A percentile compares a stretch with the other conserved stretches of the same genome.
Evolutionary conservation across 495 filamentous ascomycete genomes (phyloP).

Genomic region (Thermochaetoides thermophila): DNA sequence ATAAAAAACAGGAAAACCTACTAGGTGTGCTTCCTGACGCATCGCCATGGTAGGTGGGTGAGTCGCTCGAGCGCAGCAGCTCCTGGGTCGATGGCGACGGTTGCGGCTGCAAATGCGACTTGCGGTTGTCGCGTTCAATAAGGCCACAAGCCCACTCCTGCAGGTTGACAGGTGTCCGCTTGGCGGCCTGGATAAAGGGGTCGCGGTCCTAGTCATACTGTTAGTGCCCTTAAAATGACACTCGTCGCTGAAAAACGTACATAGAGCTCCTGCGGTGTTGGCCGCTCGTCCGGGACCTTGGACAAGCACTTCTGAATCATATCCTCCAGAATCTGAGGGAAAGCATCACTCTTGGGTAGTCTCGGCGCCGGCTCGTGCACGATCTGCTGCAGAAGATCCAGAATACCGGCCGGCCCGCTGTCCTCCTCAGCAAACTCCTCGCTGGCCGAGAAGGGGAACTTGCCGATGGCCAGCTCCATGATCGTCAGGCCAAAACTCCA

Average conservation of each 20-base stretch:
- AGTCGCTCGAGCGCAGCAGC: slow-evolving; percentile 39
- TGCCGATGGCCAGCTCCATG: slow-evolving; percentile 92
- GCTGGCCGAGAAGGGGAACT: slow-evolving; percentile 80
- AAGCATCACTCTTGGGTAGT: slow-evolving; percentile 91
- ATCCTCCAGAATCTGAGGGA: slow-evolving; percentile 84
- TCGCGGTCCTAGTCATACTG: slow-evolving; percentile 88
- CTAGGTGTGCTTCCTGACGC: no score
- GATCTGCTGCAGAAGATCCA: slow-evolving; percentile 93
- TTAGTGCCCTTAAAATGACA: no score
- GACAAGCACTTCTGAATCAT: slow-evolving; percentile 92
- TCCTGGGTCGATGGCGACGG: slow-evolving; percentile 43
- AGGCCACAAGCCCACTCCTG: slow-evolving; percentile 79
- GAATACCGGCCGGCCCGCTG: slow-evolving; percentile 75
- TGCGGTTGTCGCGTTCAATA: slow-evolving; percentile 83
- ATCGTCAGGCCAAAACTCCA: slow-evolving; percentile 95
- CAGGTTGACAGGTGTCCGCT: slow-evolving; percentile 82
- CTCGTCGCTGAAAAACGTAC: slow-evolving; percentile 15
- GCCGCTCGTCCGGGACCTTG: slow-evolving; percentile 74
- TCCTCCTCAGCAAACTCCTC: slow-evolving; percentile 49
- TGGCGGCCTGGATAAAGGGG: slow-evolving; percentile 84
- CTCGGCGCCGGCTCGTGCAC: slow-evolving; percentile 89
- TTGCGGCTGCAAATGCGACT: slow-evolving; percentile 69
- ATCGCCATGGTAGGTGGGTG: no score
- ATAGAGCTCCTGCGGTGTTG: slow-evolving; percentile 78
- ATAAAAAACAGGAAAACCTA: no score